phyloP scores from a whole-genome alignment of 1,284 basidiomycete genomes.

The Cystobasidium slooffiae region DNA sequence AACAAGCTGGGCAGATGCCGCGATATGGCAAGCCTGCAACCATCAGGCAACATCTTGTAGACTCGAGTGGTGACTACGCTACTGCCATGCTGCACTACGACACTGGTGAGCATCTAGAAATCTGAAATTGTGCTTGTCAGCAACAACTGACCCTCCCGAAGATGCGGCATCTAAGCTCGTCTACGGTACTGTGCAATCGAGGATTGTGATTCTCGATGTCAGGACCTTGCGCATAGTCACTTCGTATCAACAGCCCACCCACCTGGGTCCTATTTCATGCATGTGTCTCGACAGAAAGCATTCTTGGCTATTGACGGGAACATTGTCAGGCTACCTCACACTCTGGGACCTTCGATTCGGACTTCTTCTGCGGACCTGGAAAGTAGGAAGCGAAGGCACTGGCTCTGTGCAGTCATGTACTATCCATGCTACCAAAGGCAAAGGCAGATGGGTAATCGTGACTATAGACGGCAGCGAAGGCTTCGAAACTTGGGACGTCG shows the following conservation, averaged over 20 bases:
- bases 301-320: conserved; percentile 86
- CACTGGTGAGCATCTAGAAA: conserved; percentile 45
- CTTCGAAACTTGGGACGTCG: conserved; percentile 58
- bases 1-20: conserved; percentile 54
- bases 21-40: conserved; percentile 57
- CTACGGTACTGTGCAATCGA: conserved; percentile 79
- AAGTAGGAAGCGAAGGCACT: conserved; percentile 64
- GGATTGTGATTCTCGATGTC: conserved; percentile 79
- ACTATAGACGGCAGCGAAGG: conserved; percentile 63
- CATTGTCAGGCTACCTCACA: conserved; percentile 77
- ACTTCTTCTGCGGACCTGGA: conserved; percentile 84
- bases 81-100: conserved; percentile 57
- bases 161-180: conserved; percentile 63
- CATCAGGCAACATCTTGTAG: conserved; percentile 56
- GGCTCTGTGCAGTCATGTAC: conserved; percentile 69
- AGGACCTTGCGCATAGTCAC: conserved; percentile 78
- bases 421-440: conserved; percentile 76
- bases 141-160: conserved; percentile 11
- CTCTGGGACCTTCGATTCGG: conserved; percentile 96
- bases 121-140: neutral
- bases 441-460: conserved; percentile 84
- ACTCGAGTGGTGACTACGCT: conserved; percentile 55
- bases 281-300: conserved; percentile 79
- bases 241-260: conserved; percentile 78
- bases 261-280: conserved; percentile 82